Percentiles rank a stretch among this genome's conserved stretches.
These are phyloP conservation scores for Saksenaea vasiformis DNA, from an alignment of 371 early-diverging fungal genomes.

Conservation along the genomic window DNA sequence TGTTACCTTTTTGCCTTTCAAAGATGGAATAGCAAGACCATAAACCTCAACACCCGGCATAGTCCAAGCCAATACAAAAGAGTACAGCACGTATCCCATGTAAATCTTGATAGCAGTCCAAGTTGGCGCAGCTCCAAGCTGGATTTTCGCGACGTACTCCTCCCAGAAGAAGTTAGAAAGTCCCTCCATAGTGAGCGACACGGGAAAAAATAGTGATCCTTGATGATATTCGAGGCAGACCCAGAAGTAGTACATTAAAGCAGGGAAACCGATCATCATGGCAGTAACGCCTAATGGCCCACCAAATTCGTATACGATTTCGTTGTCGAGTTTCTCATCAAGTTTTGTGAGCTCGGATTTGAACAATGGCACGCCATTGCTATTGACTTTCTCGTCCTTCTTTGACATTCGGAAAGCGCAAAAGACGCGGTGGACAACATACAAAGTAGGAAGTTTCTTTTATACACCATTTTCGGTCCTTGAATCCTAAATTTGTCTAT, in stretches of 20 bases:
- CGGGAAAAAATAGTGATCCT: conserved; percentile 59
- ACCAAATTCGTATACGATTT: conserved; percentile 73
- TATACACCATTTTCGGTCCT: too few species aligned
- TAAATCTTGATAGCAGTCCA: conserved; percentile 60
- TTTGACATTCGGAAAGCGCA: neutral
- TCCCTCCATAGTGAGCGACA: conserved; percentile 34
- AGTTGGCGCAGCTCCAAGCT: conserved; percentile 53
- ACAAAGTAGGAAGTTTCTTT: too few species aligned
- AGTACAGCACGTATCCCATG: conserved; percentile 56
- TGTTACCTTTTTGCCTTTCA: conserved; percentile 52
- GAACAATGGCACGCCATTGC: conserved; percentile 48
- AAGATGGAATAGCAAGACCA: conserved; percentile 67
- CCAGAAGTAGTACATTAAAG: conserved; percentile 76
- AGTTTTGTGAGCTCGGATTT: conserved; percentile 34
- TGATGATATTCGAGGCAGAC: conserved; percentile 68
- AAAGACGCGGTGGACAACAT: neutral
- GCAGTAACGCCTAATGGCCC: conserved; percentile 67
- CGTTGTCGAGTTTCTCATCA: conserved; percentile 60
- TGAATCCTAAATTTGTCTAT: too few species aligned
- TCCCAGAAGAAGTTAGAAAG: conserved; percentile 38
- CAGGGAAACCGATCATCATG: conserved; percentile 75
- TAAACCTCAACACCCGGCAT: conserved; percentile 73
- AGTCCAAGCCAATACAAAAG: conserved; percentile 56
- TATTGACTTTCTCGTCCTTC: conserved; percentile 15
- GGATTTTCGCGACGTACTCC: conserved; percentile 48